Evolutionary conservation across 495 filamentous ascomycete genomes (phyloP).

Genomic region (Xylaria nigripes): DNA sequence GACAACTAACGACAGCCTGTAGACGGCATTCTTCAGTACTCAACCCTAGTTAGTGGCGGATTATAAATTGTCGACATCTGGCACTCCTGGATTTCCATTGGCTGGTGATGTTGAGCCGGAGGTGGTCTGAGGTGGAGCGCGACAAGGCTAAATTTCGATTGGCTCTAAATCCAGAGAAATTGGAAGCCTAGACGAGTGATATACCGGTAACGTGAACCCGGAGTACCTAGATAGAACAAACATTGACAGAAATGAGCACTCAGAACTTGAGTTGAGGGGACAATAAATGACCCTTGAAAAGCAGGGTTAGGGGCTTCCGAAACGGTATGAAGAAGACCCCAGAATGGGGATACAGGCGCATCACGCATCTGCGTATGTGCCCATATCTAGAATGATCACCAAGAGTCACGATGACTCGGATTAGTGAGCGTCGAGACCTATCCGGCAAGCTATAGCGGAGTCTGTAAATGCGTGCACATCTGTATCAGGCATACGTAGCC

Average conservation of each 20-base stretch:
- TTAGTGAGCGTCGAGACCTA: constrained; percentile 5
- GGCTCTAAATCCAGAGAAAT: constrained; percentile 22
- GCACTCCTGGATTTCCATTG: constrained; percentile 19
- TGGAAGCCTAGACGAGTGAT: constrained; percentile 9
- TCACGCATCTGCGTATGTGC: not conserved
- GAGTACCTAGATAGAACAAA: not conserved
- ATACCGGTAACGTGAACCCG: not conserved
- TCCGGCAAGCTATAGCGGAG: not conserved
- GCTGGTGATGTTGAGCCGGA: constrained; percentile 11
- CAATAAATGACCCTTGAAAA: not conserved
- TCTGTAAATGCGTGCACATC: not conserved
- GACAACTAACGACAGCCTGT: constrained; percentile 27
- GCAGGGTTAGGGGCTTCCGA: not conserved
- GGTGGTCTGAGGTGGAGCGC: constrained; percentile 18
- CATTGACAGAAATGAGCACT: not conserved
- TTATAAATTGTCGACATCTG: constrained; percentile 20
- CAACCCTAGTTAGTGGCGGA: constrained; percentile 28
- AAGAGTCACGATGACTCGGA: not conserved
- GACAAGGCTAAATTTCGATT: constrained; percentile 20
- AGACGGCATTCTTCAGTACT: constrained; percentile 23
- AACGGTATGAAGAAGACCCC: not conserved
- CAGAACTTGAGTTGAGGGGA: not conserved
- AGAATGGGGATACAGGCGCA: not conserved
- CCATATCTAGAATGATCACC: not conserved
- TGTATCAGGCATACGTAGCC: not conserved